Percentiles rank a stretch among this genome's conserved stretches.
Conservation (phyloP, 106 monocot species). For the Phalaenopsis aphrodite region DNA sequence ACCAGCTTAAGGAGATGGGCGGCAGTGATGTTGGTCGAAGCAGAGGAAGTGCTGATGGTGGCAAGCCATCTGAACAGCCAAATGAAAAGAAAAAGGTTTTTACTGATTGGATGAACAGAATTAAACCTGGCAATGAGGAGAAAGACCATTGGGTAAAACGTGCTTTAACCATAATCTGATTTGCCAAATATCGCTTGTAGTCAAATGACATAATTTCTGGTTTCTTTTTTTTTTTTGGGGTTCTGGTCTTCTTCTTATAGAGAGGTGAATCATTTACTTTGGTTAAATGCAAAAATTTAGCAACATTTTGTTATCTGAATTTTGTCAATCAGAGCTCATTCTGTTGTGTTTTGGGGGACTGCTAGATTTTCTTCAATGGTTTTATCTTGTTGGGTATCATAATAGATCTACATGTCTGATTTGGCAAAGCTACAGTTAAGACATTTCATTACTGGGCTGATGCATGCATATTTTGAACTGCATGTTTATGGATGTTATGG, state of each 20-base stretch:
- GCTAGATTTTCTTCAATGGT: not conserved
- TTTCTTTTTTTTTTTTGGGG: not conserved
- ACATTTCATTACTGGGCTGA: too few species aligned
- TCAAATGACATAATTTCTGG: not conserved
- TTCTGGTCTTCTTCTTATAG: not conserved
- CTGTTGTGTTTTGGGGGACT: not conserved
- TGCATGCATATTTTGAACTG: too few species aligned
- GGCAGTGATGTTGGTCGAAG: constrained; percentile 39
- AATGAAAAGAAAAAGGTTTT: constrained; percentile 70
- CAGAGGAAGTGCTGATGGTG: constrained; percentile 34
- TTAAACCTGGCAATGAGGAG: constrained; percentile 82
- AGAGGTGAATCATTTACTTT: not conserved
- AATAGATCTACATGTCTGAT: too few species aligned
- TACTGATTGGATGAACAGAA: constrained; percentile 64
- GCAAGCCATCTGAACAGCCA: constrained; percentile 48
- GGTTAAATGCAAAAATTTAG: not conserved
- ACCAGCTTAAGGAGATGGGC: constrained; percentile 75
- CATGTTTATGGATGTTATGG: too few species aligned
- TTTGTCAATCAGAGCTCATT: not conserved
- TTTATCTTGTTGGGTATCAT: too few species aligned
- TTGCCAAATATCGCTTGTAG: not conserved
- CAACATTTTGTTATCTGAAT: not conserved
- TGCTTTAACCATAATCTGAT: not conserved
- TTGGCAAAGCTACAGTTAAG: too few species aligned
- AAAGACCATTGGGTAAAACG: constrained; percentile 81